These are phyloP conservation scores for Scedosporium boydii DNA, from an alignment of 2,329 filamentous ascomycete species.

Conservation along the genomic window DNA sequence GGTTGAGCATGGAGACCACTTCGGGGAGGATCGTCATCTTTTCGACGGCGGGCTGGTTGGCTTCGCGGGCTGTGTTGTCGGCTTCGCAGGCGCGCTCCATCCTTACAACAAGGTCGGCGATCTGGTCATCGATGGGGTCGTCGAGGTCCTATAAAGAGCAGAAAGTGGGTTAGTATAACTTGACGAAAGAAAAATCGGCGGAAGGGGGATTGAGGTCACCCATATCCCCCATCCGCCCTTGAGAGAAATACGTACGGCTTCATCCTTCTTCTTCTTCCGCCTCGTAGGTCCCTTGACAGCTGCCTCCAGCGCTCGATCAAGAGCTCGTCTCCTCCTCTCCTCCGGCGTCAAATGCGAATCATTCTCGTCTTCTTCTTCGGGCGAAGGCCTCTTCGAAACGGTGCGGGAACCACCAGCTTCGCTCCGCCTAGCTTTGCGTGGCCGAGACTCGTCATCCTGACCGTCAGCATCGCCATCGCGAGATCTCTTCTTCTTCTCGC, in stretches of 20 bases:
- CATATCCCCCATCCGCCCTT: not conserved
- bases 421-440: conserved; percentile 37
- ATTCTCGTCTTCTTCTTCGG: conserved; percentile 65
- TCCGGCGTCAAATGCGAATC: conserved; percentile 76
- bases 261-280: conserved; percentile 62
- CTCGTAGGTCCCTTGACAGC: conserved; percentile 66
- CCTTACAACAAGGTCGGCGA: conserved; percentile 74
- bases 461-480: conserved; percentile 43
- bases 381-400: conserved; percentile 31
- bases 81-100: conserved; percentile 87
- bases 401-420: conserved; percentile 33
- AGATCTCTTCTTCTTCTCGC: conserved; percentile 54
- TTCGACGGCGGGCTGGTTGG: conserved; percentile 73
- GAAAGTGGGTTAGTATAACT: not conserved
- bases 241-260: conserved; percentile 7
- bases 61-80: conserved; percentile 73
- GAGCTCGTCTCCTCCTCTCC: conserved; percentile 71
- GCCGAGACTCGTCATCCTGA: conserved; percentile 33
- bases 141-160: conserved; percentile 61
- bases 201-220: not conserved
- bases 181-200: not conserved
- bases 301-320: conserved; percentile 81
- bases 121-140: conserved; percentile 79
- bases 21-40: conserved; percentile 92
- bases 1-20: conserved; percentile 79